These are phyloP conservation scores for Lizonia empirigonia DNA, from an alignment of 2,329 filamentous ascomycete species.

Conservation along the genomic window DNA sequence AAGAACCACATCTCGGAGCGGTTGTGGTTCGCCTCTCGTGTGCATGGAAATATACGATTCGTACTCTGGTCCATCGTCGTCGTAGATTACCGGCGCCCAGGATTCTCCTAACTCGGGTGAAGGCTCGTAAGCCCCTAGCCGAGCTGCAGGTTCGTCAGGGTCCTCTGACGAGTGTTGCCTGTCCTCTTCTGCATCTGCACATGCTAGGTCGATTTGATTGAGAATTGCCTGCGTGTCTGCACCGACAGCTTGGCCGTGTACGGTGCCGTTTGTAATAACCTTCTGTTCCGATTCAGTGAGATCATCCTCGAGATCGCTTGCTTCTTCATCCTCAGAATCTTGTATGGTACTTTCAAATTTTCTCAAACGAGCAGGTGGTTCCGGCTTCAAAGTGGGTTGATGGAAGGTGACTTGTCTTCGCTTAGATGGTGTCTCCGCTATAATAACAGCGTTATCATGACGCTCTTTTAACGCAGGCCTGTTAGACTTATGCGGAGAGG, in stretches of 20 bases:
- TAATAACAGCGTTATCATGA: slow-evolving; percentile 11
- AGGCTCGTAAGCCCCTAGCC: slow-evolving; percentile 1
- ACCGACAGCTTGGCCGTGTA: slow-evolving; percentile 20
- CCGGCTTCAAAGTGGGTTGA: slow-evolving; percentile 15
- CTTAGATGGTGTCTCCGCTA: slow-evolving; percentile 37
- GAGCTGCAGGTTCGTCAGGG: not conserved
- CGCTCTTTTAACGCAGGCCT: slow-evolving; percentile 25
- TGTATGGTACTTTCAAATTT: slow-evolving; percentile 39
- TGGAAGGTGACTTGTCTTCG: slow-evolving; percentile 39
- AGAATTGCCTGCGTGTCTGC: slow-evolving; percentile 36
- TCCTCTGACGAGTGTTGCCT: slow-evolving; percentile 20
- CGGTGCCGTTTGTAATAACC: not conserved
- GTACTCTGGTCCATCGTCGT: slow-evolving; percentile 7
- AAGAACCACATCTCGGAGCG: not conserved
- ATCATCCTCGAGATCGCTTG: slow-evolving; percentile 30
- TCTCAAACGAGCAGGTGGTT: slow-evolving; percentile 23
- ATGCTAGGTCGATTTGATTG: slow-evolving; percentile 34
- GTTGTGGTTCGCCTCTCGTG: slow-evolving; percentile 14
- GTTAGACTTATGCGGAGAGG: slow-evolving; percentile 24
- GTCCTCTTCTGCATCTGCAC: slow-evolving; percentile 18
- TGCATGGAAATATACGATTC: slow-evolving; percentile 7
- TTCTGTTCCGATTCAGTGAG: not conserved
- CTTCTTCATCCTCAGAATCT: slow-evolving; percentile 44
- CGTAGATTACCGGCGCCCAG: slow-evolving; percentile 11
- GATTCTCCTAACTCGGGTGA: slow-evolving; percentile 32